Conservation (phyloP, 177 flowering plant species). For the Vitis hybrid region DNA sequence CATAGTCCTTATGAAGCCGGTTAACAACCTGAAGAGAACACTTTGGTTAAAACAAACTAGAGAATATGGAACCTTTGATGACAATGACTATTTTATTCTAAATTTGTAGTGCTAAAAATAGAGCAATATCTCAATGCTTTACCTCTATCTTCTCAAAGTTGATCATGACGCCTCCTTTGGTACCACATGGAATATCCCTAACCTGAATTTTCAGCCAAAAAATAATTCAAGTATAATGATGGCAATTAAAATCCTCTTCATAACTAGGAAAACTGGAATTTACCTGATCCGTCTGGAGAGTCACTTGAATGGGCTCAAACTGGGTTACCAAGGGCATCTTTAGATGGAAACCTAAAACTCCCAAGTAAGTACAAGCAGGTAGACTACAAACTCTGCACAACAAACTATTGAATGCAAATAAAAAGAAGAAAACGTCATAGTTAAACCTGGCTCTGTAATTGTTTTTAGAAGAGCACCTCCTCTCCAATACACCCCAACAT, state of each 20-base stretch:
- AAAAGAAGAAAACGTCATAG: neutral
- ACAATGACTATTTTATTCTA: neutral
- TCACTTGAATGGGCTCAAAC: constrained; percentile 93
- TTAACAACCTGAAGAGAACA: constrained; percentile 77
- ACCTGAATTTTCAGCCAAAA: constrained; percentile 46
- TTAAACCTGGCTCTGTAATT: constrained; percentile 78
- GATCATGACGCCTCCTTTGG: constrained; percentile 98
- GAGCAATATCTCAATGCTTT: constrained; percentile 3
- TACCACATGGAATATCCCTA: constrained; percentile 96
- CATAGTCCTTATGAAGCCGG: constrained; percentile 81
- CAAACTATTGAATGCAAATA: neutral
- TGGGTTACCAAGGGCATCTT: constrained; percentile 89
- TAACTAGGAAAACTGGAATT: neutral
- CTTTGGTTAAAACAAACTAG: constrained; percentile 1
- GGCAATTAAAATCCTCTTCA: constrained; percentile 1
- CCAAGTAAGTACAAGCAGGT: neutral
- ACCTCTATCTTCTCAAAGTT: constrained; percentile 94
- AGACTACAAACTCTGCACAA: neutral
- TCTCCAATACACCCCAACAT: constrained; percentile 97
- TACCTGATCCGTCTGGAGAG: constrained; percentile 93
- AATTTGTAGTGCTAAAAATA: neutral
- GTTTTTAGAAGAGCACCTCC: constrained; percentile 88
- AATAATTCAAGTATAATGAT: neutral
- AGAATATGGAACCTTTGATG: constrained; percentile 4
- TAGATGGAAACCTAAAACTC: constrained; percentile 74